Evolutionary conservation across 2,329 filamentous ascomycete genomes (phyloP), one percentile per base, ranked within the genome.

Genomic region (Calonectria montana): DNA sequence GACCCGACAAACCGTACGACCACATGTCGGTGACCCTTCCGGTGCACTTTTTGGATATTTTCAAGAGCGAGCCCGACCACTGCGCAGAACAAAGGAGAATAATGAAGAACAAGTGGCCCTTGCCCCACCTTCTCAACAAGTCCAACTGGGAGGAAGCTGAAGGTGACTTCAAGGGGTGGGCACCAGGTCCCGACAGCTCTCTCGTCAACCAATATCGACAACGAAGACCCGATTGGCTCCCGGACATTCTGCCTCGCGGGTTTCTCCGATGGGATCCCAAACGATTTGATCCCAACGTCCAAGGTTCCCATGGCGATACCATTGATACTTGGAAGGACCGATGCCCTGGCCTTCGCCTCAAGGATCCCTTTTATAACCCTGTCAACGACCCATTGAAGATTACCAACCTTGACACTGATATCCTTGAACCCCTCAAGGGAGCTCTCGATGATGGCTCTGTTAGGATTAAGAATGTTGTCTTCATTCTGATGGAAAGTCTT

Each of bases 401-500:
- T 23, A 81, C 83, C 3, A 87, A 87, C 66, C 78, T 84, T 12
- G 73, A 84, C 5, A 78, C 81, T 10, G 78, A 80, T 2, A 71
- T 86, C 8, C 73, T 84, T 0, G 70, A 80, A 0, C 75, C 74
- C 0, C 73, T 84, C 1, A 75, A 77, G 66, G 62, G 74, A 25
- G 76, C 75, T 12, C 73, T 84, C 1, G 73, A 73, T 4, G 75
- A 78, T 12, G 75, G 74, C 1, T 65, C 74, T 1, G 78, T 86
- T 29, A 82, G 82, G 53, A 86, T 87, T 62, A 86, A 86, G 71
- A 84, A 87, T 62, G 80, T 87, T 7, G 78, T 87, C 39, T 77
- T 87, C 18, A 69, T 87, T 3, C 82, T 86, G 16, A 81, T 87
- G 50, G 86, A 87, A 72, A 86, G 84, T 68, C 85, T 85, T 0